Percentiles rank a stretch among this genome's conserved stretches.
Evolutionary conservation across 768 basidiomycete species (phyloP).

Genomic region (Kwoniella sp.): DNA sequence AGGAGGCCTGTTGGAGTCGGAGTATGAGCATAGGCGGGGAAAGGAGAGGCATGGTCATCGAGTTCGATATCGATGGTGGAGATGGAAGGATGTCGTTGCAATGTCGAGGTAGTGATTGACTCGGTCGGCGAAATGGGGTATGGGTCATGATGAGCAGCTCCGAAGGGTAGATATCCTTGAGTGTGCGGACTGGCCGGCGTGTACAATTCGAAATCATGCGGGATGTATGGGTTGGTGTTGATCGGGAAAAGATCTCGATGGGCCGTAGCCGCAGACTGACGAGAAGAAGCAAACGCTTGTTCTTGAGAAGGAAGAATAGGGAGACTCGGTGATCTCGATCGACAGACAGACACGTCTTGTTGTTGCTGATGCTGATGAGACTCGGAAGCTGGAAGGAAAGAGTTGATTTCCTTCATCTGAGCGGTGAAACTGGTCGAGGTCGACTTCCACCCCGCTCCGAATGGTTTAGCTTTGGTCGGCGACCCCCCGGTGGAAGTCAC

Average conservation of each 20-base stretch:
- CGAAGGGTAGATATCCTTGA: neutral
- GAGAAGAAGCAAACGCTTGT: neutral
- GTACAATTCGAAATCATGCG: conserved; percentile 12
- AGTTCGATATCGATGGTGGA: conserved; percentile 12
- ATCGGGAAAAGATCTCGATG: conserved; percentile 3
- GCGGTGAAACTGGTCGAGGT: neutral
- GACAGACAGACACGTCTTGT: neutral
- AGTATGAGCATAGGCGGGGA: neutral
- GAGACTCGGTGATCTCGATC: conserved; percentile 20
- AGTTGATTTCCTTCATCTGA: neutral
- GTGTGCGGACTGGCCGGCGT: conserved; percentile 6
- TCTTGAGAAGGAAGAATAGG: conserved; percentile 11
- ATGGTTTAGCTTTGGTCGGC: conserved; percentile 23
- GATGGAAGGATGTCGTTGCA: conserved; percentile 3
- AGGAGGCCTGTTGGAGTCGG: neutral
- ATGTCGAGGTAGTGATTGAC: neutral
- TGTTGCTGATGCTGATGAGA: neutral
- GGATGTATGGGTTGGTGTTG: conserved; percentile 6
- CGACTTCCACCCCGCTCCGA: conserved; percentile 26
- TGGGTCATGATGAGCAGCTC: neutral
- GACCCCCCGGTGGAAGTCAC: no score
- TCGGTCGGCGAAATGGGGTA: conserved; percentile 6
- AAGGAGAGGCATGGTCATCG: conserved; percentile 2
- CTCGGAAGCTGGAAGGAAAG: conserved; percentile 7
- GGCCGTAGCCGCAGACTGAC: neutral